Conservation (phyloP, 2,329 filamentous ascomycete species). For the Dendryphion nanum region DNA sequence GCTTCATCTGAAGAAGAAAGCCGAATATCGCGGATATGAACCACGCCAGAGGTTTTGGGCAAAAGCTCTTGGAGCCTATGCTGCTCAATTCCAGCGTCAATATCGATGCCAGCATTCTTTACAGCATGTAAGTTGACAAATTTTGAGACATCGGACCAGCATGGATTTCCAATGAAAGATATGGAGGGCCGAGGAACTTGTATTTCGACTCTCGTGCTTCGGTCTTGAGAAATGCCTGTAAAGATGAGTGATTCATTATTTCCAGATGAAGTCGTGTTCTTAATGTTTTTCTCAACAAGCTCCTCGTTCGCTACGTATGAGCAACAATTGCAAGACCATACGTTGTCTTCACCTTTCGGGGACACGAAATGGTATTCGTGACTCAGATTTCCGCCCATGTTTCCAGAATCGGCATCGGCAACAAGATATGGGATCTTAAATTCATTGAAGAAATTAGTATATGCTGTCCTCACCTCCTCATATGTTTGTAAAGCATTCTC, state of each 20-base stretch:
- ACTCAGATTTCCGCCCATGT: constrained; percentile 89
- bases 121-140: constrained; percentile 61
- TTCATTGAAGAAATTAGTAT: constrained; percentile 75
- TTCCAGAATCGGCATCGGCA: constrained; percentile 89
- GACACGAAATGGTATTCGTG: constrained; percentile 92
- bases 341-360: constrained; percentile 76
- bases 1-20: constrained; percentile 1
- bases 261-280: background rate
- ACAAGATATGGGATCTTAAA: constrained; percentile 80
- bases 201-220: constrained; percentile 65
- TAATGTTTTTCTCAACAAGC: constrained; percentile 55
- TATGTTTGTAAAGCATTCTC: constrained; percentile 79
- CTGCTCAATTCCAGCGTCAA: constrained; percentile 68
- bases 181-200: constrained; percentile 12
- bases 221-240: constrained; percentile 67
- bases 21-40: constrained; percentile 20
- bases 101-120: constrained; percentile 62
- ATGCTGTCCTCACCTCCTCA: constrained; percentile 68
- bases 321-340: constrained; percentile 74
- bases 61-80: constrained; percentile 20
- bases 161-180: background rate
- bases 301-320: constrained; percentile 84
- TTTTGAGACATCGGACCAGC: constrained; percentile 27
- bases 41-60: constrained; percentile 11
- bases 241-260: constrained; percentile 42